These are phyloP conservation scores for Allium sativum DNA, from an alignment of 106 monocot species.

Conservation along the genomic window DNA sequence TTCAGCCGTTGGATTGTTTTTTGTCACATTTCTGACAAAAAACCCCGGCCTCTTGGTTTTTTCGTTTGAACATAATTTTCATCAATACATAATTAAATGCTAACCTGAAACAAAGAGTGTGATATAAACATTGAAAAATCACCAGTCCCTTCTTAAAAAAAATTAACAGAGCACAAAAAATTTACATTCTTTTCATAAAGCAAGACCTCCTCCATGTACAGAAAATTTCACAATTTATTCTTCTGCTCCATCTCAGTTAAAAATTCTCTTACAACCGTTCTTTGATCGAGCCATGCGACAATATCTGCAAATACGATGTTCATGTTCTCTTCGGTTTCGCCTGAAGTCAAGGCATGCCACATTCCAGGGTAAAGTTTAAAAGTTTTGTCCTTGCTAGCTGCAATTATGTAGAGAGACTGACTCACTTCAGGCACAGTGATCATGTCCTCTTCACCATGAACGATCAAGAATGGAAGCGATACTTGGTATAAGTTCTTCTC, in stretches of 20 bases:
- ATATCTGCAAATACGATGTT: conserved; percentile 57
- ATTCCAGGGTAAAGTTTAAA: conserved; percentile 64
- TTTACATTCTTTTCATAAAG: too few relatives aligned
- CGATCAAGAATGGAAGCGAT: conserved; percentile 52
- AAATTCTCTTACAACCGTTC: not conserved
- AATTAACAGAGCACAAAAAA: too few relatives aligned
- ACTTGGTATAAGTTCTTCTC: conserved; percentile 45
- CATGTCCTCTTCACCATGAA: conserved; percentile 59
- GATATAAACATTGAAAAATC: too few relatives aligned
- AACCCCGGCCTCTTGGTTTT: too few relatives aligned
- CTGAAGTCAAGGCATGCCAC: conserved; percentile 77
- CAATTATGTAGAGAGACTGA: conserved; percentile 25
- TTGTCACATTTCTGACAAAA: too few relatives aligned
- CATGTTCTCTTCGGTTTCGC: conserved; percentile 49
- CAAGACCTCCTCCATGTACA: too few relatives aligned
- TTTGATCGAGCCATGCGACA: conserved; percentile 40
- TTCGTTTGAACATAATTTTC: too few relatives aligned
- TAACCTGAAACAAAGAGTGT: too few relatives aligned
- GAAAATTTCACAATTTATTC: too few relatives aligned
- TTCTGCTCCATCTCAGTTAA: conserved; percentile 15
- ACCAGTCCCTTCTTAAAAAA: too few relatives aligned
- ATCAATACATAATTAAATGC: too few relatives aligned
- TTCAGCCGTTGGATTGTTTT: too few relatives aligned
- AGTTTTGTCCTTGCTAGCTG: conserved; percentile 46
- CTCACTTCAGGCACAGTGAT: conserved; percentile 61